phyloP scores from a whole-genome alignment of 2,329 filamentous ascomycete genomes.

The Sordariomycetes sp. region DNA sequence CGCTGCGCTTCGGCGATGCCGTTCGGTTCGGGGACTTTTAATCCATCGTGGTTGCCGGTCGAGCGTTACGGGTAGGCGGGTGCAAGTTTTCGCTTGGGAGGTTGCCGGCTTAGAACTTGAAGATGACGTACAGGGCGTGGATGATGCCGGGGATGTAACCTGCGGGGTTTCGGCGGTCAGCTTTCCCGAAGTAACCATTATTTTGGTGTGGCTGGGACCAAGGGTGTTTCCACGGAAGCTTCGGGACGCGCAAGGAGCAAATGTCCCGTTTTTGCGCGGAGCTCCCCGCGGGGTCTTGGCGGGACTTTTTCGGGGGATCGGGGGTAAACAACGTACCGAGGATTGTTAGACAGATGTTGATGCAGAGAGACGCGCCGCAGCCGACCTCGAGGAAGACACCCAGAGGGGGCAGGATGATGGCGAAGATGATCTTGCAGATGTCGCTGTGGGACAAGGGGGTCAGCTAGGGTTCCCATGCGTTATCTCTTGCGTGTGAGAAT shows the following conservation, averaged over 20 bases:
- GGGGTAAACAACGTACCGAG: constrained; percentile 30
- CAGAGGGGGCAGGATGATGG: constrained; percentile 77
- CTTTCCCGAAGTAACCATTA: neutral
- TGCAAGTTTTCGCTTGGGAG: neutral
- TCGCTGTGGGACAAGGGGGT: constrained; percentile 21
- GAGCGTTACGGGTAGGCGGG: neutral
- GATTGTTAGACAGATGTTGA: constrained; percentile 83
- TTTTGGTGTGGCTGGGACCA: neutral
- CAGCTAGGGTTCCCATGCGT: neutral
- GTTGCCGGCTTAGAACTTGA: constrained; percentile 59
- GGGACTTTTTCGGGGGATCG: neutral
- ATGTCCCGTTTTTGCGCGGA: too few relatives aligned
- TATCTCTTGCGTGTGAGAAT: neutral
- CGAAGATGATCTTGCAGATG: constrained; percentile 63
- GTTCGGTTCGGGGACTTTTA: neutral
- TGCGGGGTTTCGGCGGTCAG: constrained; percentile 10
- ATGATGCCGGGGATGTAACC: constrained; percentile 69
- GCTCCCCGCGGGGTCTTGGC: neutral
- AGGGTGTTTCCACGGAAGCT: constrained; percentile 1
- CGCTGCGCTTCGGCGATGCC: too few relatives aligned
- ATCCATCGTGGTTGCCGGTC: too few relatives aligned
- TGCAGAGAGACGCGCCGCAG: constrained; percentile 74
- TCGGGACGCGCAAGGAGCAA: neutral
- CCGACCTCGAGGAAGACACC: constrained; percentile 92
- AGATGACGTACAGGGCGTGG: constrained; percentile 86